Percentiles rank a stretch among this genome's conserved stretches.
Evolutionary conservation across 495 filamentous ascomycete species (phyloP).

Genomic region (Penicillium bovifimosum): DNA sequence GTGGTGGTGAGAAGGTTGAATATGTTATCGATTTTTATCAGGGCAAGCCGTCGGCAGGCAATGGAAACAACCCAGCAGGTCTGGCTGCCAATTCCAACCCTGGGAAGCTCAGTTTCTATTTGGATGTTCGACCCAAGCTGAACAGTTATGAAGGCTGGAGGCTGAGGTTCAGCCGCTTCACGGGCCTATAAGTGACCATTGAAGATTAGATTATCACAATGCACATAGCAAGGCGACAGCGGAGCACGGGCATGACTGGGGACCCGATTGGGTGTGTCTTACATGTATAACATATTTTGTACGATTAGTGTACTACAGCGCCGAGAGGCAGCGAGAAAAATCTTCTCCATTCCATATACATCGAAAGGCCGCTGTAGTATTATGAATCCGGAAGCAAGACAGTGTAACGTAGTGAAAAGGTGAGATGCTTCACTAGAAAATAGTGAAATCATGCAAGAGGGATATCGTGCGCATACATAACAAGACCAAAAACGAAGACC

Average conservation of each 20-base stretch:
- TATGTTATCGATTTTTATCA: constrained; percentile 98
- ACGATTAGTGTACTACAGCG: constrained; percentile 31
- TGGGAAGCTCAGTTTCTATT: constrained; percentile 77
- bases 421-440: constrained; percentile 9
- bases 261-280: constrained; percentile 29
- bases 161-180: constrained; percentile 64
- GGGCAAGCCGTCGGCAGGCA: constrained; percentile 49
- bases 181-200: constrained; percentile 45
- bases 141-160: constrained; percentile 85
- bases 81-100: constrained; percentile 44
- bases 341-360: constrained; percentile 23
- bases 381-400: constrained; percentile 1
- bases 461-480: constrained; percentile 28
- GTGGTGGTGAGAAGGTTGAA: constrained; percentile 73
- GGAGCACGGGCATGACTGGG: constrained; percentile 26
- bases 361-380: background rate
- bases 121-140: constrained; percentile 93
- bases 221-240: constrained; percentile 26
- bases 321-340: constrained; percentile 12
- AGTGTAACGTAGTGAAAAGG: constrained; percentile 14
- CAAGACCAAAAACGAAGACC: constrained; percentile 2
- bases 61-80: constrained; percentile 18
- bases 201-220: constrained; percentile 3
- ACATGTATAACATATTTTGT: constrained; percentile 39
- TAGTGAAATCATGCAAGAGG: constrained; percentile 23